Conservation (phyloP, 805 yeast genomes). For the Tetrapisispora iriomotensis region DNA sequence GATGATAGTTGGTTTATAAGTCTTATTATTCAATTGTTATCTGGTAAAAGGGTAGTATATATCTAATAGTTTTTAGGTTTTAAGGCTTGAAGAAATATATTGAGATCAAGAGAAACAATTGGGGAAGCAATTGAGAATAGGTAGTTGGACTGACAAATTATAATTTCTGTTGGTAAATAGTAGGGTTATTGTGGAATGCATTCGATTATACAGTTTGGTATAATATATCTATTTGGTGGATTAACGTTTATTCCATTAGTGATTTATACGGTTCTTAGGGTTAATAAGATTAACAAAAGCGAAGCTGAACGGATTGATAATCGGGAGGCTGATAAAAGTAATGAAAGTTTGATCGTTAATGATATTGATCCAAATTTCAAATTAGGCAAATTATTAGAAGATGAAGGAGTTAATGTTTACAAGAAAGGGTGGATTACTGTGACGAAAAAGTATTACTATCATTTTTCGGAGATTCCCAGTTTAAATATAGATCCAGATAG, state of each 20-base stretch:
- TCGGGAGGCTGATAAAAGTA: neutral
- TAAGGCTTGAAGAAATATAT: too few species aligned
- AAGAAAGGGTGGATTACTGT: slow-evolving; percentile 76
- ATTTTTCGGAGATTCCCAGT: slow-evolving; percentile 16
- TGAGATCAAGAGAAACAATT: too few species aligned
- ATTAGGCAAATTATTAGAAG: slow-evolving; percentile 59
- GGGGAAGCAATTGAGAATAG: neutral
- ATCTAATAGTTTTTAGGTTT: too few species aligned
- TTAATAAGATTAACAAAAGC: neutral
- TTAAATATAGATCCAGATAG: slow-evolving; percentile 4
- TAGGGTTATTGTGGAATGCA: neutral
- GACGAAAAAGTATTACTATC: slow-evolving; percentile 62
- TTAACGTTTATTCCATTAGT: slow-evolving; percentile 64
- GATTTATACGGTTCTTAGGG: slow-evolving; percentile 15
- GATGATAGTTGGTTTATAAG: too few species aligned
- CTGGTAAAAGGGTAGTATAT: too few species aligned
- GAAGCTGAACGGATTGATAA: too few species aligned
- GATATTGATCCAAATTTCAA: slow-evolving; percentile 35
- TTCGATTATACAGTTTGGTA: slow-evolving; percentile 14
- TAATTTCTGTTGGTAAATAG: too few species aligned
- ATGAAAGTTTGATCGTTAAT: slow-evolving; percentile 19
- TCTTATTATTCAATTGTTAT: too few species aligned
- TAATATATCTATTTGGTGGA: slow-evolving; percentile 66
- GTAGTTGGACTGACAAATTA: too few species aligned
- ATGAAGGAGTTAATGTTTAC: slow-evolving; percentile 50